phyloP scores from a whole-genome alignment of 2,329 filamentous ascomycete genomes.

The Helotiales sp. region DNA sequence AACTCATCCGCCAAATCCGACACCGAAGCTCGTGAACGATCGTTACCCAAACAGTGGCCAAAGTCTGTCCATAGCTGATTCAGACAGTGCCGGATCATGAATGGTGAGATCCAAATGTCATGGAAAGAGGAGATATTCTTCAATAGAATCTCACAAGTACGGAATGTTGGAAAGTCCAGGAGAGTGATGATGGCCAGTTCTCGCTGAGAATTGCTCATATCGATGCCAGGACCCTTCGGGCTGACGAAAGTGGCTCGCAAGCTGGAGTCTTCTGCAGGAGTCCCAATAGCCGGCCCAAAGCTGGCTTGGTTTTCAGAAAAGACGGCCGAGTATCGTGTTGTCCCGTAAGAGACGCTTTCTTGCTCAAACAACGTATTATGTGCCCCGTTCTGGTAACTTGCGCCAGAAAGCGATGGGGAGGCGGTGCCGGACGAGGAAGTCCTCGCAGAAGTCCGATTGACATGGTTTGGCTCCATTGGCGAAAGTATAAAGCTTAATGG shows the following conservation, averaged over 20 bases:
- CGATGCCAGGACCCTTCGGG: not conserved
- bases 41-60: not conserved
- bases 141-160: constrained; percentile 15
- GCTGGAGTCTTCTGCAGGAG: not conserved
- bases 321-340: constrained; percentile 15
- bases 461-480: not conserved
- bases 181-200: constrained; percentile 22
- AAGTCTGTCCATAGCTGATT: constrained; percentile 14
- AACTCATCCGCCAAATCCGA: constrained; percentile 12
- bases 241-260: not conserved
- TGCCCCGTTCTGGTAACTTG: not conserved
- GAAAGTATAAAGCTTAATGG: not conserved
- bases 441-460: not conserved
- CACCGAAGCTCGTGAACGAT: constrained; percentile 15
- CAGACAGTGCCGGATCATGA: constrained; percentile 14
- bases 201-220: constrained; percentile 2
- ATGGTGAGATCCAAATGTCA: constrained; percentile 17
- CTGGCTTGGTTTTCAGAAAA: constrained; percentile 18
- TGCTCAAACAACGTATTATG: constrained; percentile 11
- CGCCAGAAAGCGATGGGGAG: not conserved
- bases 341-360: constrained; percentile 10
- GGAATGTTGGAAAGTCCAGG: constrained; percentile 16
- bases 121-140: constrained; percentile 6
- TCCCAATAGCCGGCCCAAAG: constrained; percentile 5
- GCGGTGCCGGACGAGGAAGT: not conserved